Evolutionary conservation across 768 basidiomycete genomes (phyloP), one percentile per base, ranked within the genome.

Genomic region (Auricularia sp.): DNA sequence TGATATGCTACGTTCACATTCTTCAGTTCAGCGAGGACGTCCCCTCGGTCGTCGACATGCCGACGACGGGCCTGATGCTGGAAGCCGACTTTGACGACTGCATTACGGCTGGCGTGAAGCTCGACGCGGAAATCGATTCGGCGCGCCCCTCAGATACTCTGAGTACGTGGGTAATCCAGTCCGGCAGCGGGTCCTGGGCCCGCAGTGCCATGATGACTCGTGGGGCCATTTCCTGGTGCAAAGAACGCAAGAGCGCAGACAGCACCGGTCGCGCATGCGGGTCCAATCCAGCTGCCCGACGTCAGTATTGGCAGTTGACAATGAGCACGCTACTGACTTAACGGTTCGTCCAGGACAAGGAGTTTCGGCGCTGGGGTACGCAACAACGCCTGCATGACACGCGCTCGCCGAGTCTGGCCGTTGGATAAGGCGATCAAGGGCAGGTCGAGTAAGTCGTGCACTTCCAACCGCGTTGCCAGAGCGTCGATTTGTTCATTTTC

Each of bases 331-430:
- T 92, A 44, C 39, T 42, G 7, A 14, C 39, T 42, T 42, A 94
- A 78, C 0, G 94, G 95, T 73, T 98, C 96, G 67, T 97, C 94
- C n/a, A 98, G 79, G 6, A 98, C 74, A 29, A 98, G 72, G 21
- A 98, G 72, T 66, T 87, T 82, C 0, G 94, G 92, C 7, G 21
- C 11, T 18, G 56, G 56, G 56, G 82, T 79, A 18, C 74, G 77
- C 37, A 98, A 72, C 8, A 98, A 74, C 0, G 90, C 90, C 68
- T 87, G 84, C 8, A 90, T 80, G 59, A 99, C 90, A 56, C 94
- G 78, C 4, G 94, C 94, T 18, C 92, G 77, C 45, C 95, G 78
- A 36, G 88, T 98, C 77, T 99, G 95, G 0, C 96, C 96, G 70
- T 95, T 96, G 67, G 89, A 92, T 62, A 98, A 73, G 0, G 91